These are phyloP conservation scores for Cryphonectria nitschkei DNA, from an alignment of 2,329 filamentous ascomycete genomes.

Conservation along the genomic window DNA sequence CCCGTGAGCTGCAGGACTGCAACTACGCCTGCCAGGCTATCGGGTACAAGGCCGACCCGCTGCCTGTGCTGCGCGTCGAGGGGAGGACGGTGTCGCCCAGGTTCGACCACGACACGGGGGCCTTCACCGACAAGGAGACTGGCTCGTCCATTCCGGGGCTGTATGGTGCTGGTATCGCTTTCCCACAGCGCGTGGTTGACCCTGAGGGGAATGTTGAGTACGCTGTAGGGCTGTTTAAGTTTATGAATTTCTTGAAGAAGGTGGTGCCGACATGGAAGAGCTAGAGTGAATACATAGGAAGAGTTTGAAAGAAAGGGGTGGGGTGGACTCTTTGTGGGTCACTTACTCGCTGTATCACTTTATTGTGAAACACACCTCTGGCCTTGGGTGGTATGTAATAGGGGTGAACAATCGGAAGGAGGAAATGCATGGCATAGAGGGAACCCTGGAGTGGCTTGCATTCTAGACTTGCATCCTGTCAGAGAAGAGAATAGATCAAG, in stretches of 20 bases:
- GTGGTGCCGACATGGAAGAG: constrained; percentile 55
- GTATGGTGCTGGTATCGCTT: constrained; percentile 66
- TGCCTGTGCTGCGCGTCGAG: constrained; percentile 50
- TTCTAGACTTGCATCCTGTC: background rate
- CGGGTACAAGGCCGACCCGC: constrained; percentile 55
- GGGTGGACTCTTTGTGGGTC: too few species aligned
- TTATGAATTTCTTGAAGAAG: constrained; percentile 64
- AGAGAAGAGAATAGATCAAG: background rate
- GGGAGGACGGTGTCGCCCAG: constrained; percentile 30
- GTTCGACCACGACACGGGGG: constrained; percentile 44
- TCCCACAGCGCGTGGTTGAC: constrained; percentile 63
- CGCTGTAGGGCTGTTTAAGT: constrained; percentile 67
- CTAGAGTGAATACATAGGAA: background rate
- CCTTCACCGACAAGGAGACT: constrained; percentile 49
- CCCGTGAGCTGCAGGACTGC: constrained; percentile 51
- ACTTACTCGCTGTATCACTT: background rate
- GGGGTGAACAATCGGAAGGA: too few species aligned
- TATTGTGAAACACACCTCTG: background rate
- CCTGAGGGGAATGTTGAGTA: constrained; percentile 64
- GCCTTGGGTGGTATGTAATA: background rate
- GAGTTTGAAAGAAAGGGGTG: too few species aligned
- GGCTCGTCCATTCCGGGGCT: constrained; percentile 52
- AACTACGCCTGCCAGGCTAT: constrained; percentile 62
- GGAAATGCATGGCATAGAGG: too few species aligned
- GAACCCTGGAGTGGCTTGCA: background rate